These are phyloP conservation scores for Talaromyces sp. DNA, from an alignment of 2,329 filamentous ascomycete species.

Conservation along the genomic window DNA sequence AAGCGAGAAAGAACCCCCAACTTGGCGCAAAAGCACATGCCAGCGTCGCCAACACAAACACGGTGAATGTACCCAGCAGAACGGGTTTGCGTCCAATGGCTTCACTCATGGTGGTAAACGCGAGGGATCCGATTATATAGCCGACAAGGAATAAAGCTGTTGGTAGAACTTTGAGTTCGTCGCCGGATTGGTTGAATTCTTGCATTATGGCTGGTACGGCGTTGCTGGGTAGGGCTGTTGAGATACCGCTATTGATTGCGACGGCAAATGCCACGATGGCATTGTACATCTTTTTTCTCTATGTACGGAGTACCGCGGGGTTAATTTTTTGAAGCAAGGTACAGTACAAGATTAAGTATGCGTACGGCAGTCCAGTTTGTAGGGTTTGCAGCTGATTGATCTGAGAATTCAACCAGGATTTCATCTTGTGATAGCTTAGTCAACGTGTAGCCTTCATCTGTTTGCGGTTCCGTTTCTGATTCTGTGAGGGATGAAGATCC, in stretches of 20 bases:
- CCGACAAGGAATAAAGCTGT: slow-evolving; percentile 24
- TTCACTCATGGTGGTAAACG: slow-evolving; percentile 33
- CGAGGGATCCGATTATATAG: slow-evolving; percentile 27
- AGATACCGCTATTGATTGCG: slow-evolving; percentile 37
- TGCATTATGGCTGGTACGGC: slow-evolving; percentile 33
- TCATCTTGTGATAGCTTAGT: slow-evolving; percentile 19
- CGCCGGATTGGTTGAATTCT: slow-evolving; percentile 26
- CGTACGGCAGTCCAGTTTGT: slow-evolving; percentile 27
- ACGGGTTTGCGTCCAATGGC: slow-evolving; percentile 28
- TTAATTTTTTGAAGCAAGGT: too few relatives aligned
- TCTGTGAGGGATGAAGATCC: neutral
- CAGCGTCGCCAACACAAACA: slow-evolving; percentile 24
- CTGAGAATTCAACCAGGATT: slow-evolving; percentile 25
- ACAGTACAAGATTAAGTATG: slow-evolving; percentile 9
- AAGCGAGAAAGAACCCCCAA: slow-evolving; percentile 30
- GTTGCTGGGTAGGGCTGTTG: slow-evolving; percentile 36
- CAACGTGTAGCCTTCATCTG: slow-evolving; percentile 19
- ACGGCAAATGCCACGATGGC: slow-evolving; percentile 22
- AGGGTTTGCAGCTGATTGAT: slow-evolving; percentile 22
- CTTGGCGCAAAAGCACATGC: slow-evolving; percentile 33
- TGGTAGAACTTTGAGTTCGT: slow-evolving; percentile 23
- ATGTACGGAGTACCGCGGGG: too few relatives aligned
- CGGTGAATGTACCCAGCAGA: slow-evolving; percentile 35
- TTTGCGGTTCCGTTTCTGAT: neutral
- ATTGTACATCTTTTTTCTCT: slow-evolving; percentile 27